A percentile compares a stretch with the other conserved stretches of the same genome.
Conservation (phyloP, 345 rosid genomes). For the Limnanthes douglasii region DNA sequence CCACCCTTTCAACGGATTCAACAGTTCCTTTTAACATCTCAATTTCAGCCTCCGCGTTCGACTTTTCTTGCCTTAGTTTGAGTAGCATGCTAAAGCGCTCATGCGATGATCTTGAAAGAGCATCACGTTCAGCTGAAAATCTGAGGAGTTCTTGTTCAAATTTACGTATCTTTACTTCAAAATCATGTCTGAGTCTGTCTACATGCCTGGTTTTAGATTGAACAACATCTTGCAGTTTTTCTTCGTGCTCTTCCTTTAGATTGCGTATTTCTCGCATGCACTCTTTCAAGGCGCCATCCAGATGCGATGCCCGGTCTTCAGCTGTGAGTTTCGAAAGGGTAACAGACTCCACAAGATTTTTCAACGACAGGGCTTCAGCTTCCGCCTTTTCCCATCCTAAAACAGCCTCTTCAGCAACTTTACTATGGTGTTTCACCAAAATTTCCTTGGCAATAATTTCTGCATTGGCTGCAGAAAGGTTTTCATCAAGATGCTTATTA, state of each 20-base stretch:
- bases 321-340: slow-evolving; percentile 75
- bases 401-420: slow-evolving; percentile 99
- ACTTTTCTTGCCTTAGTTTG: slow-evolving; percentile 57
- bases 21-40: slow-evolving; percentile 70
- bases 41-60: slow-evolving; percentile 76
- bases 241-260: slow-evolving; percentile 87
- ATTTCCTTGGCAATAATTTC: slow-evolving; percentile 65
- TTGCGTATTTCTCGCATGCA: slow-evolving; percentile 93
- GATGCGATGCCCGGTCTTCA: slow-evolving; percentile 81
- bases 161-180: slow-evolving; percentile 47
- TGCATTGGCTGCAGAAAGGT: slow-evolving; percentile 51
- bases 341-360: slow-evolving; percentile 68
- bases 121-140: slow-evolving; percentile 65
- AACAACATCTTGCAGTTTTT: slow-evolving; percentile 55
- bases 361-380: slow-evolving; percentile 83
- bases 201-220: slow-evolving; percentile 47
- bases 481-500: slow-evolving; percentile 58
- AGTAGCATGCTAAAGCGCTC: slow-evolving; percentile 74
- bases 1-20: slow-evolving; percentile 80
- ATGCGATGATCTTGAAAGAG: slow-evolving; percentile 69
- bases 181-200: slow-evolving; percentile 60
- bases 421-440: slow-evolving; percentile 88
- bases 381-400: slow-evolving; percentile 99
- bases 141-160: slow-evolving; percentile 73
- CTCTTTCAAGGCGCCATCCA: slow-evolving; percentile 93